Evolutionary conservation across 2,329 filamentous ascomycete species (phyloP).

Genomic region (Hypoxylon sp.): DNA sequence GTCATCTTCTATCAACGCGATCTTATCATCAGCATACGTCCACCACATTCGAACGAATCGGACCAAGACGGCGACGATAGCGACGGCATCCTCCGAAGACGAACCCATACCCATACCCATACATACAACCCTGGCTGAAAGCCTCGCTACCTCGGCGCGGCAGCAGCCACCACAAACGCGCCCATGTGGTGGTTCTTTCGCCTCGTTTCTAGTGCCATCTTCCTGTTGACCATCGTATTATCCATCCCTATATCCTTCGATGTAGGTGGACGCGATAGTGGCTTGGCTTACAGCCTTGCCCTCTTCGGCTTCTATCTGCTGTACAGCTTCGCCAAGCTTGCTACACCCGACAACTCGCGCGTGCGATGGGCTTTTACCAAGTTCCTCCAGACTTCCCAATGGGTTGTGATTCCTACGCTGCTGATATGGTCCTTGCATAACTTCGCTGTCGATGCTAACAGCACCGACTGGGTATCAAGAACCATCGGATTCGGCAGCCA

Average conservation of each 20-base stretch:
- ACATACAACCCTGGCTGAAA: slow-evolving; percentile 42
- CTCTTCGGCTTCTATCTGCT: slow-evolving; percentile 91
- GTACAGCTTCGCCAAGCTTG: slow-evolving; percentile 81
- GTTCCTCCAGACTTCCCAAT: slow-evolving; percentile 79
- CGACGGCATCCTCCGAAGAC: slow-evolving; percentile 10
- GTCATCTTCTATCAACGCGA: neutral
- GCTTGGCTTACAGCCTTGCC: slow-evolving; percentile 89
- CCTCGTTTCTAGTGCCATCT: slow-evolving; percentile 80
- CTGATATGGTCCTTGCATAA: slow-evolving; percentile 96
- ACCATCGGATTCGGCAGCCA: slow-evolving; percentile 74
- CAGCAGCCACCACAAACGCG: slow-evolving; percentile 52
- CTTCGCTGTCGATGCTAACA: slow-evolving; percentile 89
- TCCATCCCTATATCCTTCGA: slow-evolving; percentile 98
- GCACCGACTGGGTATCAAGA: slow-evolving; percentile 80
- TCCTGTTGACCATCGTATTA: slow-evolving; percentile 91
- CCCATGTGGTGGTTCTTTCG: slow-evolving; percentile 86
- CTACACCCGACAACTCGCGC: slow-evolving; percentile 80
- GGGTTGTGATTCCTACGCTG: slow-evolving; percentile 83
- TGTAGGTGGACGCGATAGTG: slow-evolving; percentile 93
- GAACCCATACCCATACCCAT: neutral
- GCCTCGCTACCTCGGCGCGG: slow-evolving; percentile 48
- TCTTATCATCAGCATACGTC: neutral
- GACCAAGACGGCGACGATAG: no score
- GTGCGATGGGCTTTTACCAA: slow-evolving; percentile 76
- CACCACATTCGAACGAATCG: no score